Base-by-base conservation (phyloP, 208 protist species). In the Acanthamoeba lenticulata region DNA sequence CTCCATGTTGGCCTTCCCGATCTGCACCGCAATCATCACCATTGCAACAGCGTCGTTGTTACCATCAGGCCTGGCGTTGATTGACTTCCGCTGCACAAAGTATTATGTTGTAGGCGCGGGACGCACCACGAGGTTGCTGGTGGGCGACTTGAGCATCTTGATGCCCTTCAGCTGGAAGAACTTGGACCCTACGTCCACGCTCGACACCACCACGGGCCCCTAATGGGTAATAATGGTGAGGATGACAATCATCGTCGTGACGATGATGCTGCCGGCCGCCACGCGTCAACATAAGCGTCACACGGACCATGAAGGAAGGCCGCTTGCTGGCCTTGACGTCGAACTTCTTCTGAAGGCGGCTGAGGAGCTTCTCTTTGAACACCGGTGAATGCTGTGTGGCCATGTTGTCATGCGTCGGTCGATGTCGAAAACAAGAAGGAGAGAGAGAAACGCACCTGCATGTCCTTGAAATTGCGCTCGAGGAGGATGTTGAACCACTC, bases 401-500 rank as follows among this genome's bases (percentile, higher is more conserved):
- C 45, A 15, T 5, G 45, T 5, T 52, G 45, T 5, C 45, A 52
- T 52, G n/a, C n/a, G n/a, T n/a, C n/a, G n/a, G n/a, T n/a, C n/a
- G n/a, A n/a, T n/a, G n/a, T n/a, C 45, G 45, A 5, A 52, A 52
- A 15, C 45, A 15, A 19, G 45, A 52, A 15, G 45, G 45, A 15
- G 15, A 15, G 45, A 15, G 45, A 52, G 45, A 52, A n/a, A 52
- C 9, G 15, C 9, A 52, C 45, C 45, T 52, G 69, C 69, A 81
- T 81, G 69, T 81, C 69, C 69, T 40, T 47, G 40, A 81, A 81
- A 27, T 81, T 47, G 34, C 69, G 34, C 40, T 81, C 69, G 13
- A 81, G 69, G 27, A 81, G 34, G 69, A 81, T 81, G 69, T 81
- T 81, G 36, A 81, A 81, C 69, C 69, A 81, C 21, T 42, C 69